These are phyloP conservation scores for Aspergillus ruber DNA, from an alignment of 2,329 filamentous ascomycete genomes.

Conservation along the genomic window DNA sequence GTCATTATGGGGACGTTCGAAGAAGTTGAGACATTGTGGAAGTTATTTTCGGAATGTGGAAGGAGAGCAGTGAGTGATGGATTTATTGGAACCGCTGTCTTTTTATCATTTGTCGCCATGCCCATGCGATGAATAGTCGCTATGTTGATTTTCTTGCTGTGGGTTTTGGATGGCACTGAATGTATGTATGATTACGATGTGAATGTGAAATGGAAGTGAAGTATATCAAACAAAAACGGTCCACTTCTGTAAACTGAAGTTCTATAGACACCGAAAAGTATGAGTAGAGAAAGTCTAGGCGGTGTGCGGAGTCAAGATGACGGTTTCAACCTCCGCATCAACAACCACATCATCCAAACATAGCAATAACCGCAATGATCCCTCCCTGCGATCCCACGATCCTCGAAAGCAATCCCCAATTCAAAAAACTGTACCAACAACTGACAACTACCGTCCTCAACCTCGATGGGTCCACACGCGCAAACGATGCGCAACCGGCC, in stretches of 20 bases:
- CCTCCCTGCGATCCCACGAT: slow-evolving; percentile 35
- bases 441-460: slow-evolving; percentile 33
- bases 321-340: neutral
- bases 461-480: slow-evolving; percentile 35
- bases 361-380: slow-evolving; percentile 28
- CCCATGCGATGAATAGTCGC: no score
- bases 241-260: no score
- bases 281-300: neutral
- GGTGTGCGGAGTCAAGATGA: neutral
- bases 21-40: neutral
- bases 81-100: no score
- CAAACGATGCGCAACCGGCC: slow-evolving; percentile 22
- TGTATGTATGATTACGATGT: slow-evolving; percentile 34
- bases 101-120: neutral
- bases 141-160: neutral
- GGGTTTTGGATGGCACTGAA: slow-evolving; percentile 5
- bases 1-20: neutral
- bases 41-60: neutral
- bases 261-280: no score
- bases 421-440: slow-evolving; percentile 36
- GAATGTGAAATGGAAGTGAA: slow-evolving; percentile 29
- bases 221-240: no score
- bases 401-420: slow-evolving; percentile 36
- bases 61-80: no score
- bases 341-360: neutral